Percentiles rank a stretch among this genome's conserved stretches.
Conservation (phyloP, 169 alveolate species). For the Plasmodium malariae region DNA sequence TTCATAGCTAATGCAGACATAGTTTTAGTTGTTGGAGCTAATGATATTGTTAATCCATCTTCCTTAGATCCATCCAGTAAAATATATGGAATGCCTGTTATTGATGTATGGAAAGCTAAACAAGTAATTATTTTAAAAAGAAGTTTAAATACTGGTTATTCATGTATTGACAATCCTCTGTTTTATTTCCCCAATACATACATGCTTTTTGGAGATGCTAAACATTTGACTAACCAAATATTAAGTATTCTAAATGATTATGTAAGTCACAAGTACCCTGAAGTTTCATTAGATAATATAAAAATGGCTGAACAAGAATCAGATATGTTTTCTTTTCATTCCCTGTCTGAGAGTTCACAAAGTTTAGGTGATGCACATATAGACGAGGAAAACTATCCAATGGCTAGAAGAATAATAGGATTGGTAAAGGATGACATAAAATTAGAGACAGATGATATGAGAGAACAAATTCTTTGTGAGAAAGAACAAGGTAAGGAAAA, state of each 20-base stretch:
- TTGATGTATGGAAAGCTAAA: conserved; percentile 95
- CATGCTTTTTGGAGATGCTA: conserved; percentile 94
- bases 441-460: not conserved
- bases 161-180: conserved; percentile 94
- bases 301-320: conserved; percentile 28
- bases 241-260: conserved; percentile 76
- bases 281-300: conserved; percentile 15
- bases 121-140: conserved; percentile 92
- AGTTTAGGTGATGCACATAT: conserved; percentile 57
- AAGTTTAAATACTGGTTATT: conserved; percentile 95
- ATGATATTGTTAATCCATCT: conserved; percentile 95
- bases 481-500: not conserved
- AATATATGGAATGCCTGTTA: conserved; percentile 96
- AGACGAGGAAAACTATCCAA: conserved; percentile 83
- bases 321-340: conserved; percentile 40
- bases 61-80: conserved; percentile 92
- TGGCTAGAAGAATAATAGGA: conserved; percentile 82
- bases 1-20: conserved; percentile 87
- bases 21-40: conserved; percentile 95
- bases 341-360: conserved; percentile 32
- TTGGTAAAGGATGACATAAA: conserved; percentile 47
- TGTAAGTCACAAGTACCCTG: conserved; percentile 52
- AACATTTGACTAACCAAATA: conserved; percentile 84
- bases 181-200: conserved; percentile 90
- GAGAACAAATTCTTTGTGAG: not conserved